A percentile compares a stretch with the other conserved stretches of the same genome.
phyloP scores from a whole-genome alignment of 2,329 filamentous ascomycete genomes.

The Colletotrichum tropicicola region DNA sequence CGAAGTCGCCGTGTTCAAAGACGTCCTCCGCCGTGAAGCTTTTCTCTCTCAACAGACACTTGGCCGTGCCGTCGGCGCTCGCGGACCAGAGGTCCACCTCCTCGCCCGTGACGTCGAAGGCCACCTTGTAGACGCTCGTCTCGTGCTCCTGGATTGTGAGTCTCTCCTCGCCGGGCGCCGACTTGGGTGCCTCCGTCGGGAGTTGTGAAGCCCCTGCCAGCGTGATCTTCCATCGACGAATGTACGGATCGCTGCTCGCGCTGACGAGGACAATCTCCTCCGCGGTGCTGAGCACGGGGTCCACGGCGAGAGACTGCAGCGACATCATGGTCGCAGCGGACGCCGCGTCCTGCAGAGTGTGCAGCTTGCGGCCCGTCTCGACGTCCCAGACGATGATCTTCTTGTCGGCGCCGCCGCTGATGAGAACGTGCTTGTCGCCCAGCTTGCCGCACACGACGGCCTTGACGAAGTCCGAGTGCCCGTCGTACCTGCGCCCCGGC shows the following conservation, averaged over 20 bases:
- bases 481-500: constrained; percentile 69
- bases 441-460: constrained; percentile 72
- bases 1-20: constrained; percentile 87
- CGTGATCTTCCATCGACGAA: constrained; percentile 78
- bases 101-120: constrained; percentile 71
- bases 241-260: constrained; percentile 81
- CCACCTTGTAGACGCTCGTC: constrained; percentile 85
- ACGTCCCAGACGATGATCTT: constrained; percentile 88
- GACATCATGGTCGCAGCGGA: constrained; percentile 73
- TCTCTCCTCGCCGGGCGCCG: constrained; percentile 38
- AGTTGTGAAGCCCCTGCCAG: constrained; percentile 63
- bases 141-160: constrained; percentile 80
- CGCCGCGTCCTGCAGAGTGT: constrained; percentile 78
- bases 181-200: constrained; percentile 46
- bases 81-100: constrained; percentile 88
- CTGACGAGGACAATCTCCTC: constrained; percentile 73
- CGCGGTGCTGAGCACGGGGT: constrained; percentile 66
- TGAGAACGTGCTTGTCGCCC: constrained; percentile 68
- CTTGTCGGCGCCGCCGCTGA: constrained; percentile 81
- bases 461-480: constrained; percentile 94
- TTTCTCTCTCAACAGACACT: constrained; percentile 76
- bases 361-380: constrained; percentile 71
- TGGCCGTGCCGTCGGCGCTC: constrained; percentile 88
- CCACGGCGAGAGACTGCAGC: constrained; percentile 81
- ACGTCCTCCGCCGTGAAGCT: constrained; percentile 77